A percentile compares a stretch with the other conserved stretches of the same genome.
Evolutionary conservation across 108 stramenopile species (phyloP).

Genomic region (Fistulifera pelliculosa): DNA sequence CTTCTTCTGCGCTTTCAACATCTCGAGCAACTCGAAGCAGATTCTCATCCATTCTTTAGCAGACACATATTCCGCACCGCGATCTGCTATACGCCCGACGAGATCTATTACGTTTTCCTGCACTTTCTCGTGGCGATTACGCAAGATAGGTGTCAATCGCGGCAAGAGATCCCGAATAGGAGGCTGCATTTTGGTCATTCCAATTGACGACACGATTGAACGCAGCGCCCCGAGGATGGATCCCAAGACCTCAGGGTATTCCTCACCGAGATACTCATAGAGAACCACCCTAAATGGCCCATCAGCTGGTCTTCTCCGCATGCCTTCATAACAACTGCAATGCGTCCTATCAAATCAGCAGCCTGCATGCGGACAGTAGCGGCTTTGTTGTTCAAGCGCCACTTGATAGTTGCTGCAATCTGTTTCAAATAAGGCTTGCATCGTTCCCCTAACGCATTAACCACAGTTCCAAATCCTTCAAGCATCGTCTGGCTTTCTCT

Average conservation of each 20-base stretch:
- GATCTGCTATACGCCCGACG: constrained; percentile 96
- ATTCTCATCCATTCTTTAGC: constrained; percentile 99
- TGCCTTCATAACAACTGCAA: constrained; percentile 96
- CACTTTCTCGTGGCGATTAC: constrained; percentile 98
- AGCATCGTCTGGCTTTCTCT: constrained; percentile 89
- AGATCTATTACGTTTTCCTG: constrained; percentile 97
- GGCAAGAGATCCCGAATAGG: constrained; percentile 95
- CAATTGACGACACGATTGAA: constrained; percentile 96
- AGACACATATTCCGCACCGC: constrained; percentile 94
- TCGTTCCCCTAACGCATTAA: constrained; percentile 91
- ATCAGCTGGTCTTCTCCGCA: constrained; percentile 97
- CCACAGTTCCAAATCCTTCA: constrained; percentile 94
- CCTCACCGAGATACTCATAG: constrained; percentile 99
- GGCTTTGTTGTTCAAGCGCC: constrained; percentile 96
- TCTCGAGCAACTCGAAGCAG: constrained; percentile 98
- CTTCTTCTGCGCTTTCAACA: constrained; percentile 97
- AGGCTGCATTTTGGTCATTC: constrained; percentile 98
- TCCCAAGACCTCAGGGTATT: constrained; percentile 95
- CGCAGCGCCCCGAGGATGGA: constrained; percentile 92
- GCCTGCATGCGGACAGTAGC: constrained; percentile 98
- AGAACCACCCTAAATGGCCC: constrained; percentile 98
- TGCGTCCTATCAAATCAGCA: constrained; percentile 93
- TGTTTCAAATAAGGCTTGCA: constrained; percentile 98
- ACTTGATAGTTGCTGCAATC: constrained; percentile 97
- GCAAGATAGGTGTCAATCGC: constrained; percentile 95